Evolutionary conservation across 2,329 filamentous ascomycete species (phyloP).

Genomic region (Coniella vitis): DNA sequence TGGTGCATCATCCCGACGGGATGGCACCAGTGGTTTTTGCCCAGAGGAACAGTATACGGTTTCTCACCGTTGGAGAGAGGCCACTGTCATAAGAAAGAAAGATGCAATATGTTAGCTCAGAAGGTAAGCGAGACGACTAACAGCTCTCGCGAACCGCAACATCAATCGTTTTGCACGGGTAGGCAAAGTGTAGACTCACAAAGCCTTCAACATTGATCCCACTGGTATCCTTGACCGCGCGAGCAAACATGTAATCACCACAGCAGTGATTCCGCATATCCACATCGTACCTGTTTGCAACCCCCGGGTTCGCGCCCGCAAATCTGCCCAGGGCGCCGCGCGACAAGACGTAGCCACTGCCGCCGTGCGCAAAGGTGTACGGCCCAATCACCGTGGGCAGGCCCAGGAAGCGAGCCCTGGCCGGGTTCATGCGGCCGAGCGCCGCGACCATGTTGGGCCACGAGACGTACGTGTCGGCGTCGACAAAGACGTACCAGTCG

Average conservation of each 20-base stretch:
- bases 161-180: too few species aligned
- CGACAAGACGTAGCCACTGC: constrained; percentile 48
- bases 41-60: constrained; percentile 41
- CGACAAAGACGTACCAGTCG: constrained; percentile 55
- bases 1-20: constrained; percentile 52
- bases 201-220: constrained; percentile 33
- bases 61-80: constrained; percentile 52
- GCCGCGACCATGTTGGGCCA: constrained; percentile 46
- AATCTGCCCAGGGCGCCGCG: constrained; percentile 44
- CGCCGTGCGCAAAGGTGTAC: constrained; percentile 47
- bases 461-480: constrained; percentile 51
- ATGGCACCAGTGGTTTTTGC: constrained; percentile 45
- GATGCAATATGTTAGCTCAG: neutral
- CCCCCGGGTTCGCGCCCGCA: constrained; percentile 31
- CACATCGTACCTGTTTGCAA: constrained; percentile 41
- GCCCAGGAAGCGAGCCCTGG: constrained; percentile 42
- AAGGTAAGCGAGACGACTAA: too few species aligned
- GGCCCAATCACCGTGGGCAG: constrained; percentile 36
- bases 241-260: constrained; percentile 44
- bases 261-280: constrained; percentile 37
- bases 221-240: constrained; percentile 41
- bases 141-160: too few species aligned
- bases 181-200: constrained; percentile 27
- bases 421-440: constrained; percentile 37
- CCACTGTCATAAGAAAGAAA: constrained; percentile 29